Evolutionary conservation across 257 asterid genomes (phyloP).

Genomic region (Ilex asprella): DNA sequence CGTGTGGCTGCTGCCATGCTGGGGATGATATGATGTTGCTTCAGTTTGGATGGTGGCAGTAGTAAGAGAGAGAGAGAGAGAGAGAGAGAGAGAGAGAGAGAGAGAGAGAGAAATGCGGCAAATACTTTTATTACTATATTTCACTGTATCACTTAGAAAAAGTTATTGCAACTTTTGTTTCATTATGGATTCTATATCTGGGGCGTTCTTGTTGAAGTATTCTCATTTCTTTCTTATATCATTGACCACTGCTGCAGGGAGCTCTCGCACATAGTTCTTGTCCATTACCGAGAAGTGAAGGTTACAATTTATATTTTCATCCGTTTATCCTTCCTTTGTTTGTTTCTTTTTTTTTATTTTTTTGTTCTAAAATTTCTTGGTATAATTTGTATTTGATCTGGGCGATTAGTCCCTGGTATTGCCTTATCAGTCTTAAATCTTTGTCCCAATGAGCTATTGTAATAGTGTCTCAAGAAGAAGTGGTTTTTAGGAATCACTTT

Average conservation of each 20-base stretch:
- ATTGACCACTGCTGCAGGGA: slow-evolving; percentile 55
- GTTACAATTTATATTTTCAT: slow-evolving; percentile 24
- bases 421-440: too few relatives aligned
- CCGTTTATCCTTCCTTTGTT: slow-evolving; percentile 6
- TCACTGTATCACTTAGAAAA: neutral
- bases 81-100: too few relatives aligned
- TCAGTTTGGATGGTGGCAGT: neutral
- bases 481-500: too few relatives aligned
- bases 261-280: slow-evolving; percentile 84
- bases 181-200: slow-evolving; percentile 6
- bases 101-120: too few relatives aligned
- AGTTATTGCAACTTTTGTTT: neutral
- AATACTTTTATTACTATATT: neutral
- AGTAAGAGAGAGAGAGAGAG: too few relatives aligned
- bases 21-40: too few relatives aligned
- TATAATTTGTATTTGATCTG: too few relatives aligned
- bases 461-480: too few relatives aligned
- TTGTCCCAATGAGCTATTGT: too few relatives aligned
- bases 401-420: too few relatives aligned
- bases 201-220: slow-evolving; percentile 9
- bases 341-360: slow-evolving; percentile 10
- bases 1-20: neutral
- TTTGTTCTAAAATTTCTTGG: neutral
- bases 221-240: slow-evolving; percentile 17
- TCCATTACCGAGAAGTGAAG: slow-evolving; percentile 95